Evolutionary conservation across 345 rosid species (phyloP), one percentile per base, ranked within the genome.

Genomic region (Linum trigynum): DNA sequence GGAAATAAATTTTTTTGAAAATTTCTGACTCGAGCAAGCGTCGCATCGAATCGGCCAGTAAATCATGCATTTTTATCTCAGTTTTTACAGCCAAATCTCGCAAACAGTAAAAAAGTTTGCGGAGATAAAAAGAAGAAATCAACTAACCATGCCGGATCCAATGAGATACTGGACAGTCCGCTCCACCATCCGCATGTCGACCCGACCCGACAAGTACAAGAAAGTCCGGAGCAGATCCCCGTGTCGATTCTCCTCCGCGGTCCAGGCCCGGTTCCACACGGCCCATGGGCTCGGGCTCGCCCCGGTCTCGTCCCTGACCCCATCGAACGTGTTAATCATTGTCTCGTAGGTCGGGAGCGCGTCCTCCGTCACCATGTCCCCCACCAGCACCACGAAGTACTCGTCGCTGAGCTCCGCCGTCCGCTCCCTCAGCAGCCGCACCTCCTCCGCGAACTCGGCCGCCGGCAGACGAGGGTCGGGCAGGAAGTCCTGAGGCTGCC

Each of bases 281-380:
- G 96, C 96, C 96, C 96, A 89, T 4, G 92, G 83, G 73, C 73
- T 79, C 6, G 23, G 39, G 72, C 96, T 86, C 2, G 87, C 84
- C 15, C 96, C 92, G 0, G 90, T 89, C 80, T 89, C 90, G 50
- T 89, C 96, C 45, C 67, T 77, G 9, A 85, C 90, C 1, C 86
- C 96, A 11, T 89, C 96, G 0, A 89, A 80, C 1, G 92, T 86
- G 71, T 89, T 89, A 69, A 86, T 65, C 79, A 86, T 80, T 7
- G 88, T 83, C 72, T 83, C 87, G 59, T 89, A 89, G 17, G 88
- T 88, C 0, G 92, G 96, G 67, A 86, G 63, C 0, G 96, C 96
- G 11, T 86, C 92, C 76, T 88, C 96, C 2, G 96, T 89, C 57
- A 89, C 79, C 92, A 89, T 89, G 72, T 89, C 96, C 7, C 96